Percentiles rank a stretch among this genome's conserved stretches.
These are phyloP conservation scores for Fusarium compactum DNA, from an alignment of 2,329 filamentous ascomycete species.

Conservation along the genomic window DNA sequence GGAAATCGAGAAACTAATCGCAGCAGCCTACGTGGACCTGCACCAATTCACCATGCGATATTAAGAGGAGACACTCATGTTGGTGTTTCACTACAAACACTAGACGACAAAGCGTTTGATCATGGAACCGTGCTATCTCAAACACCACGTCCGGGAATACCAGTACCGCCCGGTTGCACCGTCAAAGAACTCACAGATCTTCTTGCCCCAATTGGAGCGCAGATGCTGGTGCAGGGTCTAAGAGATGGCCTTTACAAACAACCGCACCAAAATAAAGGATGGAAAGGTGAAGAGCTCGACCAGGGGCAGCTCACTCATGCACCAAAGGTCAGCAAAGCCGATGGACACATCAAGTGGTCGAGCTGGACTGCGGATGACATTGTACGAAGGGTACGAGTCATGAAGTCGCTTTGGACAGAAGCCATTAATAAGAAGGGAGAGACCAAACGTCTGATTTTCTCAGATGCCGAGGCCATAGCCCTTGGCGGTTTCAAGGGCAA, in stretches of 20 bases:
- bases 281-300: conserved; percentile 40
- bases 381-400: conserved; percentile 65
- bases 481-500: background rate
- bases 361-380: conserved; percentile 67
- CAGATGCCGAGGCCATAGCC: conserved; percentile 47
- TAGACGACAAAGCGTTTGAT: conserved; percentile 83
- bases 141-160: conserved; percentile 69
- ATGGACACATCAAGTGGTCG: conserved; percentile 72
- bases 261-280: conserved; percentile 60
- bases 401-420: conserved; percentile 75
- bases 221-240: conserved; percentile 77
- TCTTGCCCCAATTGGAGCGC: conserved; percentile 74
- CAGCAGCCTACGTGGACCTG: conserved; percentile 81
- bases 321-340: conserved; percentile 76
- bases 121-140: conserved; percentile 81
- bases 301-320: conserved; percentile 63
- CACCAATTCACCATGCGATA: conserved; percentile 88
- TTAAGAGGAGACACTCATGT: conserved; percentile 70
- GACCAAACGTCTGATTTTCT: conserved; percentile 56
- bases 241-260: conserved; percentile 72
- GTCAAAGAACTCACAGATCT: conserved; percentile 56
- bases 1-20: conserved; percentile 16
- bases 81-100: conserved; percentile 88
- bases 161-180: conserved; percentile 59
- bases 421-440: conserved; percentile 44